Evolutionary conservation across 306 rosid genomes (phyloP).

Genomic region (Sphenostylis stenocarpa): DNA sequence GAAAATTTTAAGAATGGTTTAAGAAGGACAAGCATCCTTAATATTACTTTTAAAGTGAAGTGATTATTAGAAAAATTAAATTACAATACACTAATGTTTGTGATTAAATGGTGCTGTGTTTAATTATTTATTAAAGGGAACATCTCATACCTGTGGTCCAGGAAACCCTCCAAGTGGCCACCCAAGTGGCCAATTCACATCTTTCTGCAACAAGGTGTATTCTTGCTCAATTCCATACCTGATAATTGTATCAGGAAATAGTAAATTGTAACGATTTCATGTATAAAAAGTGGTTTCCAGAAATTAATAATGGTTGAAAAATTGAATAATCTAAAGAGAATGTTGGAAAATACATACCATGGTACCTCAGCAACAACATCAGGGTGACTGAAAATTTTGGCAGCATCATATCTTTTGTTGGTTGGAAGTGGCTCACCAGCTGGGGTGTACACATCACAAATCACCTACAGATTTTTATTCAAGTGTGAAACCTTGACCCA

Average conservation of each 20-base stretch:
- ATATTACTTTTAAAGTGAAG: neutral
- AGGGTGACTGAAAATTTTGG: slow-evolving; percentile 60
- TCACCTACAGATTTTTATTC: slow-evolving; percentile 34
- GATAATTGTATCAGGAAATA: neutral
- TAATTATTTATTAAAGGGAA: neutral
- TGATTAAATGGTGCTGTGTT: neutral
- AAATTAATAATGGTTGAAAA: neutral
- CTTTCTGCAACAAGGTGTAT: slow-evolving; percentile 60
- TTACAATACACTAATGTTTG: neutral
- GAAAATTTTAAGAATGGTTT: no score
- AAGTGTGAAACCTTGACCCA: neutral
- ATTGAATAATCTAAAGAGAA: neutral
- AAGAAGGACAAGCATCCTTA: no score
- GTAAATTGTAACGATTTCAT: neutral
- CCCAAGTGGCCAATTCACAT: slow-evolving; percentile 62
- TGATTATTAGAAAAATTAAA: neutral
- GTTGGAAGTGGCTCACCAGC: slow-evolving; percentile 69
- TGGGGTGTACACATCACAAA: slow-evolving; percentile 68
- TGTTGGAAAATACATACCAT: slow-evolving; percentile 37
- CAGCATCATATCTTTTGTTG: slow-evolving; percentile 55
- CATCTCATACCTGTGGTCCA: slow-evolving; percentile 50
- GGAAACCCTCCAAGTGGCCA: slow-evolving; percentile 76
- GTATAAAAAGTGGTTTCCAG: neutral
- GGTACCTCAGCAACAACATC: slow-evolving; percentile 60
- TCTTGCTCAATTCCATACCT: slow-evolving; percentile 79